These are phyloP conservation scores for Pisolithus thermaeus DNA, from an alignment of 1,284 basidiomycete species.

Conservation along the genomic window DNA sequence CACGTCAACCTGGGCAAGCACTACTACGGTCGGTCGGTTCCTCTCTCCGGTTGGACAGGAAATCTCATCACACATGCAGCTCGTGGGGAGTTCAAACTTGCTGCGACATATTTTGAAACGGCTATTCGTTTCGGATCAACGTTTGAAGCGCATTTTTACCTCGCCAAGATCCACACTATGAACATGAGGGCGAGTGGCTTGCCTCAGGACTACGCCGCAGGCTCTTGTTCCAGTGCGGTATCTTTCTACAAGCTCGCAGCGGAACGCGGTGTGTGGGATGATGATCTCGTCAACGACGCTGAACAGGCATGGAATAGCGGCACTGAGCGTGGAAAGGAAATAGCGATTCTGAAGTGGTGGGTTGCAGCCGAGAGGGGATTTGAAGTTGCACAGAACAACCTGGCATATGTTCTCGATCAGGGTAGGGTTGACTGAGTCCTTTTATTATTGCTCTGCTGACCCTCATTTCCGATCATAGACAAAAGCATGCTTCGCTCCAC, in stretches of 20 bases:
- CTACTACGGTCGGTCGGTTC: conserved; percentile 59
- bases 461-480: conserved; percentile 39
- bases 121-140: conserved; percentile 83
- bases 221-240: conserved; percentile 79
- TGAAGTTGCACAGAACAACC: conserved; percentile 93
- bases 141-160: conserved; percentile 90
- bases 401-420: conserved; percentile 91
- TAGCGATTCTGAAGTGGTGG: conserved; percentile 88
- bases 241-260: conserved; percentile 87
- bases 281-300: conserved; percentile 79
- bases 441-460: not conserved
- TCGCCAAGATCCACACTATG: conserved; percentile 71
- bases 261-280: conserved; percentile 85
- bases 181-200: conserved; percentile 41
- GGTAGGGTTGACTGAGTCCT: conserved; percentile 40
- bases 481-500: conserved; percentile 67
- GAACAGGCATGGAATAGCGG: conserved; percentile 75
- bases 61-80: conserved; percentile 36
- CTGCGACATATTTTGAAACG: conserved; percentile 71
- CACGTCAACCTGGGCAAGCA: conserved; percentile 87
- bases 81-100: conserved; percentile 56
- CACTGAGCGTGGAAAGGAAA: conserved; percentile 61
- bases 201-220: conserved; percentile 45
- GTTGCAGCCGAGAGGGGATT: conserved; percentile 89
- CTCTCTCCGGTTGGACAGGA: not conserved